Conservation (phyloP, 306 rosid species). For the Carpinus viminea region DNA sequence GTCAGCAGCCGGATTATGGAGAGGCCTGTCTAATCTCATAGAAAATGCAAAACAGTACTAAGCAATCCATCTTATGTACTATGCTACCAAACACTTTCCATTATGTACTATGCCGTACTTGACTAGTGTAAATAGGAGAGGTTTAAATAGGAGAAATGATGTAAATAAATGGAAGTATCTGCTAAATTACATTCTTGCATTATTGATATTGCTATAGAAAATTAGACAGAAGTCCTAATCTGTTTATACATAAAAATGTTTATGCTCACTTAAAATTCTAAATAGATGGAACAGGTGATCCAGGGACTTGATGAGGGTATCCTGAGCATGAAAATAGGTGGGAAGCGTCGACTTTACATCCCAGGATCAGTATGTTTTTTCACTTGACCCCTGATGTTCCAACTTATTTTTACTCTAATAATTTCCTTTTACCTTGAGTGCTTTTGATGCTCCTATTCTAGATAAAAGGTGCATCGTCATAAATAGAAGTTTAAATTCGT, state of each 20-base stretch:
- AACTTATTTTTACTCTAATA: neutral
- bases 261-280: neutral
- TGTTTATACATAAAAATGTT: neutral
- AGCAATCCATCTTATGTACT: neutral
- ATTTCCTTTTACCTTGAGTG: neutral
- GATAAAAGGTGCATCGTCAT: neutral
- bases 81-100: neutral
- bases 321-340: constrained; percentile 82
- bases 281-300: constrained; percentile 71
- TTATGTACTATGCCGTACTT: neutral
- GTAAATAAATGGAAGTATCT: neutral
- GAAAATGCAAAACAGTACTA: neutral
- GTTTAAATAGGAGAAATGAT: neutral
- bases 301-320: constrained; percentile 97
- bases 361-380: constrained; percentile 82
- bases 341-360: constrained; percentile 85
- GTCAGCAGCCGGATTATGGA: neutral
- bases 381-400: constrained; percentile 19
- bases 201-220: neutral
- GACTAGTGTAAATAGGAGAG: neutral
- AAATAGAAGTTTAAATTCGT: neutral
- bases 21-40: neutral
- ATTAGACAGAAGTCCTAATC: neutral
- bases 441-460: neutral
- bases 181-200: neutral